These are phyloP conservation scores for Aspergillus sp. DNA, from an alignment of 2,329 filamentous ascomycete genomes.

Conservation along the genomic window DNA sequence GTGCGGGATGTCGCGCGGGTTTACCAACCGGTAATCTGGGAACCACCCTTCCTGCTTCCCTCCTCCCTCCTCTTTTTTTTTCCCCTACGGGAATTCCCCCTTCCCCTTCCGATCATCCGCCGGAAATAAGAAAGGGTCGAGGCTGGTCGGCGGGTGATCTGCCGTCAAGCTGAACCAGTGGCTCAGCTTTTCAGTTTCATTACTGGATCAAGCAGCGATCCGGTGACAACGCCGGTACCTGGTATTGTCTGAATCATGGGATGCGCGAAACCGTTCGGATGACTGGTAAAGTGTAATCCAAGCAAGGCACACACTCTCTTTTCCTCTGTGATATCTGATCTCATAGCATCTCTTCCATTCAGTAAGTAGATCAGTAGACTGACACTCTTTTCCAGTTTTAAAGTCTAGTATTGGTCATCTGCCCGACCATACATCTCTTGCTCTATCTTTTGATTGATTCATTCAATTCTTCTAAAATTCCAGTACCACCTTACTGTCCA, in stretches of 20 bases:
- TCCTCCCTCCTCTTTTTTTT: too few relatives aligned
- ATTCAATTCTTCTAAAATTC: not conserved
- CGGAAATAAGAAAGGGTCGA: constrained; percentile 13
- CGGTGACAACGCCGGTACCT: constrained; percentile 14
- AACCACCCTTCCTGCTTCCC: too few relatives aligned
- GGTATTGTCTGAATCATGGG: constrained; percentile 8
- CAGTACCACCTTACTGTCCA: not conserved
- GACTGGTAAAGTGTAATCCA: not conserved
- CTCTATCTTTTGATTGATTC: not conserved
- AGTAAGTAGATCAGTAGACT: not conserved
- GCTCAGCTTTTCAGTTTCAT: not conserved
- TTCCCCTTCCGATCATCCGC: not conserved
- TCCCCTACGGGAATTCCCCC: not conserved
- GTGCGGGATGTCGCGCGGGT: constrained; percentile 8
- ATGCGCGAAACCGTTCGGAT: constrained; percentile 1
- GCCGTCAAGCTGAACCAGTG: constrained; percentile 17
- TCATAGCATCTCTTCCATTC: not conserved
- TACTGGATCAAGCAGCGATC: constrained; percentile 7
- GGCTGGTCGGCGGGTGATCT: constrained; percentile 21
- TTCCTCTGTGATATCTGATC: not conserved
- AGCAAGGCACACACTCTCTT: not conserved
- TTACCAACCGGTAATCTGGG: not conserved
- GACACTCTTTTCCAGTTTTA: not conserved
- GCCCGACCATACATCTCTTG: not conserved
- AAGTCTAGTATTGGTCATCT: not conserved